Evolutionary conservation across 805 yeast genomes (phyloP).

Genomic region (Metschnikowia lachancei): DNA sequence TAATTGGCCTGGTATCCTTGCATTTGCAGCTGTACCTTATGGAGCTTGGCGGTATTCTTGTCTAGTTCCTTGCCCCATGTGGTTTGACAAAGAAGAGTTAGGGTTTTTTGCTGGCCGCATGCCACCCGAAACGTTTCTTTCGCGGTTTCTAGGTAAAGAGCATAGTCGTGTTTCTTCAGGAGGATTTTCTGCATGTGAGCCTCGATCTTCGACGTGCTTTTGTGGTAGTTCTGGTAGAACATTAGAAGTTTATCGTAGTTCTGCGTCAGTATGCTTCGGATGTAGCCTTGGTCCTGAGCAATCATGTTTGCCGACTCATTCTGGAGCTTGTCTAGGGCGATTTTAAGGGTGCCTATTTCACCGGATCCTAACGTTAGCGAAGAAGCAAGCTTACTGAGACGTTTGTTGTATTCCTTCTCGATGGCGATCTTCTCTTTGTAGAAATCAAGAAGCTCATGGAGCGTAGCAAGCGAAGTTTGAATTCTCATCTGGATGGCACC

Average conservation of each 20-base stretch:
- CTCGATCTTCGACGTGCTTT: slow-evolving; percentile 56
- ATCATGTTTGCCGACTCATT: slow-evolving; percentile 60
- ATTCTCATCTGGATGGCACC: slow-evolving; percentile 53
- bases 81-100: slow-evolving; percentile 59
- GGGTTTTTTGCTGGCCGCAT: slow-evolving; percentile 56
- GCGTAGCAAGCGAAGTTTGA: slow-evolving; percentile 57
- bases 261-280: slow-evolving; percentile 48
- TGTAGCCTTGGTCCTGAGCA: slow-evolving; percentile 52
- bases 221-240: slow-evolving; percentile 51
- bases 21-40: slow-evolving; percentile 45
- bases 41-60: slow-evolving; percentile 53
- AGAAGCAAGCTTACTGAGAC: slow-evolving; percentile 49
- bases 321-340: slow-evolving; percentile 57
- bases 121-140: slow-evolving; percentile 55
- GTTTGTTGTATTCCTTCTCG: slow-evolving; percentile 70
- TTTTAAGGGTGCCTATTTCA: slow-evolving; percentile 58
- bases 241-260: slow-evolving; percentile 49
- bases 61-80: slow-evolving; percentile 74
- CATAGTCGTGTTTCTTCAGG: slow-evolving; percentile 41
- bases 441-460: slow-evolving; percentile 35
- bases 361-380: slow-evolving; percentile 48
- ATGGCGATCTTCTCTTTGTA: slow-evolving; percentile 49
- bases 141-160: slow-evolving; percentile 34
- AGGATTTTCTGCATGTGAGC: slow-evolving; percentile 53
- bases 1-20: slow-evolving; percentile 51